These are phyloP conservation scores for Astragalus glycyphyllos DNA, from an alignment of 306 rosid genomes.

Conservation along the genomic window DNA sequence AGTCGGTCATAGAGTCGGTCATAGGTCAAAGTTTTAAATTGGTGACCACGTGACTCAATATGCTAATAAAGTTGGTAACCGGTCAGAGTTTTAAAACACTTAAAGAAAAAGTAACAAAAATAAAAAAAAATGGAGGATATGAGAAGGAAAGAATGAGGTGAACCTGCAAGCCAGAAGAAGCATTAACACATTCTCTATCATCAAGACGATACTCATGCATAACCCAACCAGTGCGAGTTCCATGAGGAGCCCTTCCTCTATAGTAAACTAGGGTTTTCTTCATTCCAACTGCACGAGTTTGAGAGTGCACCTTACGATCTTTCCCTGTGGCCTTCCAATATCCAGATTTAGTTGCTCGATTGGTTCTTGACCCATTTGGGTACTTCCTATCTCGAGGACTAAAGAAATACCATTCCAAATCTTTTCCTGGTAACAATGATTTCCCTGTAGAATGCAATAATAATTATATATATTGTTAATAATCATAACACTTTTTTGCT, in stretches of 20 bases:
- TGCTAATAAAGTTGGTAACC: too few species aligned
- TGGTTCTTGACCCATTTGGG: slow-evolving; percentile 96
- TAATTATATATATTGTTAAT: background rate
- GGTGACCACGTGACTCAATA: too few species aligned
- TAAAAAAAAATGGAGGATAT: background rate
- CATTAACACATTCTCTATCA: slow-evolving; percentile 75
- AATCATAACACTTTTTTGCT: background rate
- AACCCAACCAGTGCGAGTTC: slow-evolving; percentile 88
- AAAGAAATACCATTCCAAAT: slow-evolving; percentile 97
- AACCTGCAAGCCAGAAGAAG: slow-evolving; percentile 74
- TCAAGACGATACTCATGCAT: slow-evolving; percentile 99
- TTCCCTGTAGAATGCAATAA: slow-evolving; percentile 64
- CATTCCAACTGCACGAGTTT: slow-evolving; percentile 75
- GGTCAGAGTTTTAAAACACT: too few species aligned
- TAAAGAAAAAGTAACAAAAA: too few species aligned
- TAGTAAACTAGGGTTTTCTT: slow-evolving; percentile 98
- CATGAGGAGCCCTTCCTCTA: slow-evolving; percentile 95
- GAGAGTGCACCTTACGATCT: slow-evolving; percentile 86
- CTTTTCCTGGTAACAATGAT: slow-evolving; percentile 92
- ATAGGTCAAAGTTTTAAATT: too few species aligned
- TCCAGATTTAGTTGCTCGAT: slow-evolving; percentile 90
- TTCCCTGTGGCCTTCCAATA: slow-evolving; percentile 99
- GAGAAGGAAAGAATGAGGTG: background rate
- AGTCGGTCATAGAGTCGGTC: too few species aligned
- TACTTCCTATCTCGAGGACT: slow-evolving; percentile 93